Conservation (phyloP, 345 rosid species). For the Kandelia obovata region DNA sequence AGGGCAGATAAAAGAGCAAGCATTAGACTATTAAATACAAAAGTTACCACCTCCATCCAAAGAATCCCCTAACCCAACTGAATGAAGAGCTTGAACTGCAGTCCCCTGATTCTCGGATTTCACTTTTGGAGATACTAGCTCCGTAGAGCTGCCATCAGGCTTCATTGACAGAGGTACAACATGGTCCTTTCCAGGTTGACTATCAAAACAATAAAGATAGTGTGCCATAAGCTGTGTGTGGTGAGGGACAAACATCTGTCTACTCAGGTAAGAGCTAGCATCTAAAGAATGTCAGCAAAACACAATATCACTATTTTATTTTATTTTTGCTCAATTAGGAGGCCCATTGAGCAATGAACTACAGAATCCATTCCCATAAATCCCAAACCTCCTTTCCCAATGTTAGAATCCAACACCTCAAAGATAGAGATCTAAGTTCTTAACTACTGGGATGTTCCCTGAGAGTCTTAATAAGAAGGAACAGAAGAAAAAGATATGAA, state of each 20-base stretch:
- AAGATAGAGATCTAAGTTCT: no score
- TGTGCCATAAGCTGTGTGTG: conserved; percentile 14
- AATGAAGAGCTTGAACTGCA: conserved; percentile 39
- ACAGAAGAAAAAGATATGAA: no score
- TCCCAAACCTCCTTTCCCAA: no score
- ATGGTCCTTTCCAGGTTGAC: conserved; percentile 53
- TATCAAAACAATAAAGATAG: conserved; percentile 25
- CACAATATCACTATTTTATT: no score
- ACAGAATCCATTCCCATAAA: no score
- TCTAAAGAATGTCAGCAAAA: no score
- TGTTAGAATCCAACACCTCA: no score
- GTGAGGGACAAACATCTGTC: not conserved
- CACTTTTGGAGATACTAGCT: conserved; percentile 64
- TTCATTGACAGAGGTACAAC: conserved; percentile 41
- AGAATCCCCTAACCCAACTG: conserved; percentile 39
- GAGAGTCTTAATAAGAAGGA: no score
- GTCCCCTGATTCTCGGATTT: conserved; percentile 46
- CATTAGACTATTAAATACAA: not conserved
- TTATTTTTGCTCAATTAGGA: no score
- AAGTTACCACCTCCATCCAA: conserved; percentile 50
- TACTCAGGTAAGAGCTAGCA: not conserved
- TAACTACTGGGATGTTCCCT: no score
- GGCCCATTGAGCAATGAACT: no score
- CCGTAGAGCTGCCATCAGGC: conserved; percentile 58
- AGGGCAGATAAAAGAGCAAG: not conserved